Evolutionary conservation across 208 protist genomes (phyloP), one percentile per base, ranked within the genome.

Genomic region (Balamuthia mandrillaris): DNA sequence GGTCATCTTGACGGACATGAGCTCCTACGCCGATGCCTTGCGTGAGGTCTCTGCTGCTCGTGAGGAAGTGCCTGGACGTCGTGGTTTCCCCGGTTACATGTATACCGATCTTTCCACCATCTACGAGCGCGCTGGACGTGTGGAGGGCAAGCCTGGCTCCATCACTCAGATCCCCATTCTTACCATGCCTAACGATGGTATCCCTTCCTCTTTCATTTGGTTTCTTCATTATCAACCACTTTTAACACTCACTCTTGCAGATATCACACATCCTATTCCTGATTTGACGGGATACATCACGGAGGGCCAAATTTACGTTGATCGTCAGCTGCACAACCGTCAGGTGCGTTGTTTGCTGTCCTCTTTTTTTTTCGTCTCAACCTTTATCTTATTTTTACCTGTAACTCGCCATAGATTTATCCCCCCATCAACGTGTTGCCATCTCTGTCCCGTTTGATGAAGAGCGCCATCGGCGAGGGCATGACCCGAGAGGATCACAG

Each of bases 221-320:
- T 54, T 14, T 54, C 49, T 14, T 54, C 16, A 54, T 56, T 56
- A 56, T n/a, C n/a, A 27, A 27, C n/a, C 21, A 56, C 18, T 56
- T 56, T 56, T 56, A 56, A 27, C 49, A n/a, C n/a, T n/a, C n/a
- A n/a, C n/a, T n/a, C n/a, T n/a, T 27, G 27, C 84, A 85, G 97
- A 99, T 90, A 99, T 99, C 91, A 99, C 98, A 39, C 98, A 99
- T 89, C 98, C 98, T 56, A 99, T 99, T 91, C 98, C 99, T 44
- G 99, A 99, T 94, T 93, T 99, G 12, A 99, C 99, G 14, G 99
- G 98, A 33, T 99, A 99, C 93, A 99, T 99, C 90, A 99, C 99
- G 27, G 97, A 99, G 88, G 98, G 98, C 29, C 98, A 99, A 92
- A 99, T 99, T 83, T 99, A 99, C 95, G 94, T 99, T 66, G 98